Base-by-base conservation (phyloP, 2,329 filamentous ascomycete genomes). In the Penicillium oxalicum region DNA sequence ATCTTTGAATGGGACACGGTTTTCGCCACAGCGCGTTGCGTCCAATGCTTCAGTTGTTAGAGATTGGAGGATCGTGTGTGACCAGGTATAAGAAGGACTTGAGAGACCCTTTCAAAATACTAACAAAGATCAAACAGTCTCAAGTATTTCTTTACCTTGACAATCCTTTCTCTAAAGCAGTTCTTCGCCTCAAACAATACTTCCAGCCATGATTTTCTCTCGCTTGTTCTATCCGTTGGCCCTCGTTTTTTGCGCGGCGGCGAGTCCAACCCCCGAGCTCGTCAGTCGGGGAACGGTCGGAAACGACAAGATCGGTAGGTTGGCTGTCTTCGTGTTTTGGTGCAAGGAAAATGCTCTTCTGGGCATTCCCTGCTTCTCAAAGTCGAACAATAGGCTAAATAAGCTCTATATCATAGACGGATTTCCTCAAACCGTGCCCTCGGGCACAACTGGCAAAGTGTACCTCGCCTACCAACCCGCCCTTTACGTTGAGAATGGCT, bases 391-490 rank as follows among this genome's bases (percentile, higher is more conserved):
- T 18, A 18, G 18, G 29, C 29, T 32, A 45, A 34, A 12, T 13
- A 4, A 9, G 29, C 29, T 33, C 2, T 1, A 1, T 25, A 24
- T 4, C 18, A 9, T 18, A 45, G 77, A 79, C 6, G 77, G 76
- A 1, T 80, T 83, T 52, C 50, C 72, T 0, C 59, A 82, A 59
- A 74, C 77, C 0, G 77, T 82, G 0, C 79, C 80, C 0, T 67
- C 64, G 37, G 70, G 70, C 4, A 66, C 66, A 1, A 60, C 65
- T 0, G 80, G 80, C 11, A 60, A 68, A 2, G 61, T 80, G 25
- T 79, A 79, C 54, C 61, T 77, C 37, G 75, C 76, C 45, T 83
- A 80, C 64, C 75, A 83, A 64, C 80, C 79, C 0, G 73, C 70
- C 45, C 70, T 82, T 5, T 57, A 79, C 9, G 75, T 83, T 4